Evolutionary conservation across 208 protist species (phyloP).

Genomic region (Spongospora subterranea): DNA sequence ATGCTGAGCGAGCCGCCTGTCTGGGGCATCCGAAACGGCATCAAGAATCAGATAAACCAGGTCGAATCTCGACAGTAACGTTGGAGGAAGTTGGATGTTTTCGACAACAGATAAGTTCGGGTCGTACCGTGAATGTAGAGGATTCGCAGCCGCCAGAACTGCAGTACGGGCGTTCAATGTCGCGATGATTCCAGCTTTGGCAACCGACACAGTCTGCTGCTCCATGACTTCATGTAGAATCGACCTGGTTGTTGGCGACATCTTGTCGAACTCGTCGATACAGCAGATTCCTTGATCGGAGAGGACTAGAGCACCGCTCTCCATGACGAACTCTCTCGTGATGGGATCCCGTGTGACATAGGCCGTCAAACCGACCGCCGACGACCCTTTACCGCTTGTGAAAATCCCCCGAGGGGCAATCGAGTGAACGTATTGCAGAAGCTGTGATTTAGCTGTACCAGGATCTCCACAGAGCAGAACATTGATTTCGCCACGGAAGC

Average conservation of each 20-base stretch:
- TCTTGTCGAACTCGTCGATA: slow-evolving; percentile 99
- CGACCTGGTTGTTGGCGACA: slow-evolving; percentile 94
- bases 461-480: slow-evolving; percentile 98
- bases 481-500: slow-evolving; percentile 92
- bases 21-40: slow-evolving; percentile 85
- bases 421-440: slow-evolving; percentile 97
- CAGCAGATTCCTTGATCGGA: slow-evolving; percentile 98
- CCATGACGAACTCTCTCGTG: slow-evolving; percentile 95
- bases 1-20: slow-evolving; percentile 92
- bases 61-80: slow-evolving; percentile 97
- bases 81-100: slow-evolving; percentile 97
- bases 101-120: slow-evolving; percentile 92
- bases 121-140: slow-evolving; percentile 96
- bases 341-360: slow-evolving; percentile 95
- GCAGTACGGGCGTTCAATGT: slow-evolving; percentile 87
- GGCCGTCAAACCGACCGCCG: slow-evolving; percentile 98
- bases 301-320: slow-evolving; percentile 95
- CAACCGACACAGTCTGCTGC: slow-evolving; percentile 99
- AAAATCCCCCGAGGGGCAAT: slow-evolving; percentile 96
- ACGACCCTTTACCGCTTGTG: slow-evolving; percentile 97
- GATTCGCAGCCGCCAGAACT: slow-evolving; percentile 99
- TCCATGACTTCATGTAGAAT: slow-evolving; percentile 99
- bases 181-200: slow-evolving; percentile 99
- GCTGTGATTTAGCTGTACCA: slow-evolving; percentile 98
- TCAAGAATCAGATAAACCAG: slow-evolving; percentile 97